phyloP scores from a whole-genome alignment of 257 asterid genomes.

The Nicotiana attenuata region DNA sequence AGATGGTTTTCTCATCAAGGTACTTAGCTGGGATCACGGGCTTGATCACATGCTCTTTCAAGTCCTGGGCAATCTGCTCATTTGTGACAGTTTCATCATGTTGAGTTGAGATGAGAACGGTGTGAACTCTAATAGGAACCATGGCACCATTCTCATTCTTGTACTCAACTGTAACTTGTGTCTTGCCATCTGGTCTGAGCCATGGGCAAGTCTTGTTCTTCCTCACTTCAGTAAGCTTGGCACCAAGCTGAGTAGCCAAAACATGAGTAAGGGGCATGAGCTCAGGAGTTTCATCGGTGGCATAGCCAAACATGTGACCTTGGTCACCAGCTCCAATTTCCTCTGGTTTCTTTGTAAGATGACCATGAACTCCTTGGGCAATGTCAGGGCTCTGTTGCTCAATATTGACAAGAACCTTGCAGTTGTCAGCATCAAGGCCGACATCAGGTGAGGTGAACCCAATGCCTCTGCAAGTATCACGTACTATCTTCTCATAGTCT shows the following conservation, averaged over 20 bases:
- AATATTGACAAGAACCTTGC: conserved; percentile 82
- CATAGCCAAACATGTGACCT: conserved; percentile 84
- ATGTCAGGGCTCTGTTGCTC: conserved; percentile 88
- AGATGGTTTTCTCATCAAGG: conserved; percentile 73
- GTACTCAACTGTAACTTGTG: conserved; percentile 80
- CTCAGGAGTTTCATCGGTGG: conserved; percentile 78
- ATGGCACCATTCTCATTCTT: conserved; percentile 62
- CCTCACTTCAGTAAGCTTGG: conserved; percentile 78
- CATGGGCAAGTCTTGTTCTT: conserved; percentile 75
- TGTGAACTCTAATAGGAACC: conserved; percentile 73
- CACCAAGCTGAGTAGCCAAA: conserved; percentile 81
- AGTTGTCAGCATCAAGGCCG: conserved; percentile 74
- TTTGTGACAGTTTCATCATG: conserved; percentile 82
- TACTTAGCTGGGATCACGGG: conserved; percentile 71
- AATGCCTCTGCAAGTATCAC: conserved; percentile 73
- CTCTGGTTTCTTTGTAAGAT: conserved; percentile 76
- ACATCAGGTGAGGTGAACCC: conserved; percentile 72
- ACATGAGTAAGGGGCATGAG: conserved; percentile 90
- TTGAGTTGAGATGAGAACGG: conserved; percentile 77
- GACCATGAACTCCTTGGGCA: conserved; percentile 92
- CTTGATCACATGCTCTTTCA: conserved; percentile 70
- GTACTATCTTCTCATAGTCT: conserved; percentile 65
- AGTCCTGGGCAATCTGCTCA: conserved; percentile 54
- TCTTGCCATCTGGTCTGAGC: conserved; percentile 81
- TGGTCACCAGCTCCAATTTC: conserved; percentile 88